Conservation (phyloP, 2,329 filamentous ascomycete species). For the Penicillium sp. region DNA sequence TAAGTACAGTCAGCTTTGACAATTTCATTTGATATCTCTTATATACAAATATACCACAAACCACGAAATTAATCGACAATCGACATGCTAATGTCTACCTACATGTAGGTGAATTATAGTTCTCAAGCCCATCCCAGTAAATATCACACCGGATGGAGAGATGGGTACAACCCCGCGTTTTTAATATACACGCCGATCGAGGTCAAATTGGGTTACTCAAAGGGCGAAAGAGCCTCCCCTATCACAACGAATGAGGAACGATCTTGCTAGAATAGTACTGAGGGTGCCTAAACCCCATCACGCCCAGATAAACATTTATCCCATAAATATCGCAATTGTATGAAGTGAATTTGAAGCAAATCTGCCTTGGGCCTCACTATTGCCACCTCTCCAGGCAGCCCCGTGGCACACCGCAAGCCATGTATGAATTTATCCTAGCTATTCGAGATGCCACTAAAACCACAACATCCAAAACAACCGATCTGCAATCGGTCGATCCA, state of each 20-base stretch:
- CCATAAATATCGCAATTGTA: background rate
- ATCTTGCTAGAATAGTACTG: background rate
- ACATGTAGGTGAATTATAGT: too few species aligned
- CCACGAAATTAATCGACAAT: too few species aligned
- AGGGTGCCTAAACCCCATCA: background rate
- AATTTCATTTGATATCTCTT: too few species aligned
- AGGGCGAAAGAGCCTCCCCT: background rate
- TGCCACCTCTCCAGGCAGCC: slow-evolving; percentile 3
- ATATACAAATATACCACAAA: too few species aligned
- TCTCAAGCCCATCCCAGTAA: too few species aligned
- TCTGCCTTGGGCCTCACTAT: background rate
- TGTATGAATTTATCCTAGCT: background rate
- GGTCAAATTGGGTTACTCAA: slow-evolving; percentile 1
- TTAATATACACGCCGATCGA: background rate
- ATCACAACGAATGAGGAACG: background rate
- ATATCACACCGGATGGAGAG: background rate
- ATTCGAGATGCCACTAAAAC: background rate
- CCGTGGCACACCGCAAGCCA: slow-evolving; percentile 1
- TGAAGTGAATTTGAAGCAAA: background rate
- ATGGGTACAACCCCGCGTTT: background rate
- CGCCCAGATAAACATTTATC: background rate
- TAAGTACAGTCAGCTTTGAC: too few species aligned
- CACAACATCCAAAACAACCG: background rate
- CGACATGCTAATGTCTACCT: too few species aligned
- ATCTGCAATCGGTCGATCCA: background rate